Base-by-base conservation (phyloP, 495 filamentous ascomycete species). In the Hyaloscypha bicolor region DNA sequence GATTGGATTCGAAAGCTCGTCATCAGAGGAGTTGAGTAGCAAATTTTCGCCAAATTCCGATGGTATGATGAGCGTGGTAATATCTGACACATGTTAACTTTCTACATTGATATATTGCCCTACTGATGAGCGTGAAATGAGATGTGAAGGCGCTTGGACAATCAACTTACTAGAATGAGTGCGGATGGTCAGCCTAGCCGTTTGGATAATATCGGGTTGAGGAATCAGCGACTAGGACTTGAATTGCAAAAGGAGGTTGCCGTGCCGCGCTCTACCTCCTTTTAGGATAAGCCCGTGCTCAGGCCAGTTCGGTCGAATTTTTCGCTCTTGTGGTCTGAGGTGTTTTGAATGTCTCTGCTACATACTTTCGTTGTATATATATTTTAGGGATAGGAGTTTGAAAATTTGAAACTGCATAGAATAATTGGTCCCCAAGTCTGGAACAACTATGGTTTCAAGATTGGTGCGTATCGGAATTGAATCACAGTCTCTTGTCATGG, bases 1-100 rank as follows among this genome's bases (percentile, higher is more conserved):
- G 21, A 56, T 56, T 22, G 25, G 3, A 22, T 9, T 16, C 3
- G 53, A 29, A 56, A 56, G 53, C n/a, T 56, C 53, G 53, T 25
- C 16, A 25, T 56, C 53, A 29, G 53, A 56, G 53, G 9, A 56
- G 53, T 14, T 29, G 53, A 56, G 16, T 56, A 56, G 53, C 53
- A 19, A 56, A 4, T 19, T 45, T 45, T 45, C 42, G 42, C 14
- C 42, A 16, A 45, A 19, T 3, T 16, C 42, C 14, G 42, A 19
- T 45, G 42, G 14, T 12, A 45, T 45, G 42, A 12, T 16, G 42
- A 45, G 42, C 42, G 42, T 45, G 14, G 42, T 12, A 19, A 45
- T 16, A 45, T 16, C 42, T 45, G 42, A 45, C 42, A 45, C 14
- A 9, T 45, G 42, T 16, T 45, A 45, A 16, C 14, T 45, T 45